These are phyloP conservation scores for Citrus reticulata DNA, from an alignment of 345 rosid species.

Conservation along the genomic window DNA sequence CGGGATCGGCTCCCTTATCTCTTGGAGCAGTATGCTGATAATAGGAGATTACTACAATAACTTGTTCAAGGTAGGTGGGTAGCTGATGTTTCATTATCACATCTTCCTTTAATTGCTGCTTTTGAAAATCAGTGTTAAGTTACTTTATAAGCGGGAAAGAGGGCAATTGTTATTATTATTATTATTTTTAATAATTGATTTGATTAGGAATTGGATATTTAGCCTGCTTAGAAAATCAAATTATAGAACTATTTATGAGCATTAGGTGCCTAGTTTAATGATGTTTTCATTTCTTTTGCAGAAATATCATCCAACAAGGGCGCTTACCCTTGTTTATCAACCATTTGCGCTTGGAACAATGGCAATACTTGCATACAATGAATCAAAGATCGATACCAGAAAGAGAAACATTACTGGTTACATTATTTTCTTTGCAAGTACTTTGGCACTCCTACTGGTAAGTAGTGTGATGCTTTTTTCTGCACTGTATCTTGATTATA, in stretches of 20 bases:
- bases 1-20: slow-evolving; percentile 69
- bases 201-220: not conserved
- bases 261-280: not conserved
- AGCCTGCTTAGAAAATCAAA: not conserved
- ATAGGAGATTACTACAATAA: slow-evolving; percentile 73
- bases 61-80: slow-evolving; percentile 63
- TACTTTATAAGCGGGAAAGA: not conserved
- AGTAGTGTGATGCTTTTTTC: slow-evolving; percentile 20
- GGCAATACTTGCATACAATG: slow-evolving; percentile 54
- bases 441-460: slow-evolving; percentile 69
- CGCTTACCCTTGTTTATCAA: slow-evolving; percentile 74
- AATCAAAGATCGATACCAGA: slow-evolving; percentile 68
- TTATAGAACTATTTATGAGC: not conserved
- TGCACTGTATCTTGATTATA: not conserved
- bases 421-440: slow-evolving; percentile 50
- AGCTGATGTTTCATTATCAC: not conserved
- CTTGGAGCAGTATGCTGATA: slow-evolving; percentile 87
- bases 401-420: slow-evolving; percentile 64
- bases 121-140: not conserved
- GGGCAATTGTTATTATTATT: not conserved
- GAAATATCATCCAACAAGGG: slow-evolving; percentile 90
- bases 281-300: slow-evolving; percentile 21
- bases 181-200: not conserved
- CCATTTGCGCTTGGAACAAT: slow-evolving; percentile 72
- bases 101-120: not conserved